Evolutionary conservation across 164 flowering plant genomes (phyloP).

Genomic region (Magnolia kwangsiensis): DNA sequence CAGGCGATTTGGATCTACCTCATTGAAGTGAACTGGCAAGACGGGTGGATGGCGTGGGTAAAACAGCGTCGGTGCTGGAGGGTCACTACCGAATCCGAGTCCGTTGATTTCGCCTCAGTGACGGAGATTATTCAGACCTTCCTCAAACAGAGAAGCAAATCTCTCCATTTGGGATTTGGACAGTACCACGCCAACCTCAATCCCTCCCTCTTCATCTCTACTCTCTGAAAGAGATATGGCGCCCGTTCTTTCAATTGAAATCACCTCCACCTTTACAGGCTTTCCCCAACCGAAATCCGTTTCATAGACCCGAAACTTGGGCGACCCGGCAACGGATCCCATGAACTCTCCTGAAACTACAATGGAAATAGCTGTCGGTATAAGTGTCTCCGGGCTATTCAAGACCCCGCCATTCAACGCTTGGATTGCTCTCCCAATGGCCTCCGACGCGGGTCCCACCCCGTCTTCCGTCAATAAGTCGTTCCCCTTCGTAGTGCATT

Average conservation of each 20-base stretch:
- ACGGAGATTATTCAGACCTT: neutral
- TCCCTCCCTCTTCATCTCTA: slow-evolving; percentile 36
- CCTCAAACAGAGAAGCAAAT: slow-evolving; percentile 16
- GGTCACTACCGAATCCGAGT: too few species aligned
- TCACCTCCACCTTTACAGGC: slow-evolving; percentile 41
- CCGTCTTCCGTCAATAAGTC: slow-evolving; percentile 32
- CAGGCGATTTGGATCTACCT: too few species aligned
- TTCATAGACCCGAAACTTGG: slow-evolving; percentile 36
- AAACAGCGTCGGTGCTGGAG: too few species aligned
- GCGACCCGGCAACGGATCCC: slow-evolving; percentile 43
- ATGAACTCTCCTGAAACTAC: neutral
- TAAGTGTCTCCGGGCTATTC: slow-evolving; percentile 14
- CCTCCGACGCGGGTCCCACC: slow-evolving; percentile 22
- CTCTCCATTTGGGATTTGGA: slow-evolving; percentile 25
- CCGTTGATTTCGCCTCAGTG: too few species aligned
- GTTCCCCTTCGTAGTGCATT: neutral
- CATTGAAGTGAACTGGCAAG: too few species aligned
- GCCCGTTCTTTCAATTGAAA: slow-evolving; percentile 33
- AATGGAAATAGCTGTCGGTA: neutral
- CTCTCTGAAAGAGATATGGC: slow-evolving; percentile 34
- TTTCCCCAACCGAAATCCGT: slow-evolving; percentile 65
- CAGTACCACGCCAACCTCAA: slow-evolving; percentile 41
- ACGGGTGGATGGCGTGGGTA: too few species aligned
- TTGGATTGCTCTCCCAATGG: slow-evolving; percentile 19
- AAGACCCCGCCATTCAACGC: slow-evolving; percentile 13